Conservation (phyloP, 305 asterid genomes). For the Striga hermonthica region DNA sequence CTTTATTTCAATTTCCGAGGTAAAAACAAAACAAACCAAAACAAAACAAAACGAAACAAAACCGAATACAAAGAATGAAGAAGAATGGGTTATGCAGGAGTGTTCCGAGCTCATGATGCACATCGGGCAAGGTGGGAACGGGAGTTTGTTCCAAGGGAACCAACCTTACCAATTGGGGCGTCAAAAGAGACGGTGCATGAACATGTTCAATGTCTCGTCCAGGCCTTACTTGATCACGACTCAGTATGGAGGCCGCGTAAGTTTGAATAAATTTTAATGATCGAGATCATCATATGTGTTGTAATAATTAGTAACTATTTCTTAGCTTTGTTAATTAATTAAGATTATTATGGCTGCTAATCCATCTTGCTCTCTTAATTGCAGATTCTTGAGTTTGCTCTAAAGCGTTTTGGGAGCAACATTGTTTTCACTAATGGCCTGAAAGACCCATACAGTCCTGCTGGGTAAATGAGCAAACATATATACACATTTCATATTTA, state of each 20-base stretch:
- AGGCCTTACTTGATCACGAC: slow-evolving; percentile 68
- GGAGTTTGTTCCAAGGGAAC: slow-evolving; percentile 48
- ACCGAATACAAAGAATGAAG: too few relatives aligned
- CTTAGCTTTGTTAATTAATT: neutral
- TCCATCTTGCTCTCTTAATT: too few relatives aligned
- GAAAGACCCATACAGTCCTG: slow-evolving; percentile 67
- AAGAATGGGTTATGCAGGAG: slow-evolving; percentile 29
- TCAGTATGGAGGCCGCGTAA: slow-evolving; percentile 60
- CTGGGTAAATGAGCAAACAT: slow-evolving; percentile 45
- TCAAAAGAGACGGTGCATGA: slow-evolving; percentile 29
- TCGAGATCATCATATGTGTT: neutral
- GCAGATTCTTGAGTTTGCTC: slow-evolving; percentile 59
- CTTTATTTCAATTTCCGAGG: too few relatives aligned
- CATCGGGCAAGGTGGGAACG: slow-evolving; percentile 45
- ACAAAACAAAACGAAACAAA: too few relatives aligned
- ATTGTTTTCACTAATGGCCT: slow-evolving; percentile 77
- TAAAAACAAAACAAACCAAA: too few relatives aligned
- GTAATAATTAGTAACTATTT: neutral
- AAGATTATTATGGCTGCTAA: too few relatives aligned
- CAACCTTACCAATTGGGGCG: slow-evolving; percentile 36
- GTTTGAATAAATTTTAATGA: neutral
- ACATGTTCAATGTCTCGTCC: slow-evolving; percentile 43
- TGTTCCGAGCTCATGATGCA: slow-evolving; percentile 69
- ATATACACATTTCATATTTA: too few relatives aligned
- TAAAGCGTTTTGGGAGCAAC: slow-evolving; percentile 62